Evolutionary conservation across 345 rosid species (phyloP).

Genomic region (Ricinus communis): DNA sequence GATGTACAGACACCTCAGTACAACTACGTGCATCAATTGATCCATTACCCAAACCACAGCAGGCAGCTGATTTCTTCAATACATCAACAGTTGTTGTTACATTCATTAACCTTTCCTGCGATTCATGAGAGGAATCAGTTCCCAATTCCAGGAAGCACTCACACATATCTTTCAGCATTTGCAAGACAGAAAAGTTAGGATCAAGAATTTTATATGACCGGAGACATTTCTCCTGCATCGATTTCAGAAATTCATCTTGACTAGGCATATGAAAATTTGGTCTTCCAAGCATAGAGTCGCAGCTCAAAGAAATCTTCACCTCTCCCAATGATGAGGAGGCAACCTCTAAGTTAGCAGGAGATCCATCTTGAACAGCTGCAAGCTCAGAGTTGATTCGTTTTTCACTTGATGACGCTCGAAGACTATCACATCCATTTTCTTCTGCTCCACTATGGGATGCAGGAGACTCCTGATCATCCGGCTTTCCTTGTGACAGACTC

Average conservation of each 20-base stretch:
- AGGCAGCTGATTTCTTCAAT: slow-evolving; percentile 48
- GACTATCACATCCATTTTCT: slow-evolving; percentile 23
- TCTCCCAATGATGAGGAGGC: slow-evolving; percentile 78
- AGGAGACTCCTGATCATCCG: slow-evolving; percentile 31
- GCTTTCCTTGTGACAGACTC: slow-evolving; percentile 25
- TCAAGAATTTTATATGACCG: slow-evolving; percentile 71
- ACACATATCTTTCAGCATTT: slow-evolving; percentile 77
- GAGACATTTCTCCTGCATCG: slow-evolving; percentile 75
- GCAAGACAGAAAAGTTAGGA: slow-evolving; percentile 63
- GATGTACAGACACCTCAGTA: slow-evolving; percentile 12
- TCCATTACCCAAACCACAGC: slow-evolving; percentile 25
- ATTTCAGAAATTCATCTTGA: slow-evolving; percentile 64
- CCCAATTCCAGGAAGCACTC: slow-evolving; percentile 71
- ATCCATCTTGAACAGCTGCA: slow-evolving; percentile 30
- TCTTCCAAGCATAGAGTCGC: slow-evolving; percentile 55
- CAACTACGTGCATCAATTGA: slow-evolving; percentile 13
- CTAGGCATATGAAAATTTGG: slow-evolving; percentile 58
- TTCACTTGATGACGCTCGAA: slow-evolving; percentile 26
- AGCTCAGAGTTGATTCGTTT: slow-evolving; percentile 20
- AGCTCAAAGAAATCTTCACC: slow-evolving; percentile 78
- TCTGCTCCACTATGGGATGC: slow-evolving; percentile 25
- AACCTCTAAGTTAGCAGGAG: slow-evolving; percentile 51
- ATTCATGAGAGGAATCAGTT: slow-evolving; percentile 50
- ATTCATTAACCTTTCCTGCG: slow-evolving; percentile 50
- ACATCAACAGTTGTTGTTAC: slow-evolving; percentile 40